These are phyloP conservation scores for Lactarius vividus DNA, from an alignment of 768 basidiomycete genomes.

Conservation along the genomic window DNA sequence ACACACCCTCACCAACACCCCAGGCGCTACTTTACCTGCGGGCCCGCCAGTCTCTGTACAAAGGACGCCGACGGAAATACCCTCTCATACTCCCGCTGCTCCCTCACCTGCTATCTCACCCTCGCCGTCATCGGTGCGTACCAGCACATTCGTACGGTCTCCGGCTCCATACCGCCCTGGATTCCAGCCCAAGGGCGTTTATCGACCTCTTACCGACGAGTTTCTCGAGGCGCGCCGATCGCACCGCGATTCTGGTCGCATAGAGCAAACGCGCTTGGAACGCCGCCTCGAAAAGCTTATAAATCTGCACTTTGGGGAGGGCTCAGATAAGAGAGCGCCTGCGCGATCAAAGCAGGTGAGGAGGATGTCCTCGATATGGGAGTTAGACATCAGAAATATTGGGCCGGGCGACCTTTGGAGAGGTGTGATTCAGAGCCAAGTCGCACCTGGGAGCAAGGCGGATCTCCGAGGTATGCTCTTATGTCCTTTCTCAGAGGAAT, in stretches of 20 bases:
- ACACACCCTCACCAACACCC: background rate
- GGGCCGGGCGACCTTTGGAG: conserved; percentile 71
- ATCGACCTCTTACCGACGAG: conserved; percentile 76
- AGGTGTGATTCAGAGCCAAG: conserved; percentile 50
- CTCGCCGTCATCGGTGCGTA: conserved; percentile 25
- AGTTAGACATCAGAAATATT: conserved; percentile 60
- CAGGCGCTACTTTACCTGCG: conserved; percentile 1
- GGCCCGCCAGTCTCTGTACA: conserved; percentile 6
- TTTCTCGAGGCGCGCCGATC: conserved; percentile 52
- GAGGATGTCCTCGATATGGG: conserved; percentile 70
- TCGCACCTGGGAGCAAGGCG: conserved; percentile 46
- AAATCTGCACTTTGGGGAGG: conserved; percentile 58
- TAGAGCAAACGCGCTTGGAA: conserved; percentile 82
- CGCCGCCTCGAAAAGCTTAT: conserved; percentile 88
- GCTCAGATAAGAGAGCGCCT: conserved; percentile 24
- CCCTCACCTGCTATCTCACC: conserved; percentile 28
- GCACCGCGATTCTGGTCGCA: conserved; percentile 47
- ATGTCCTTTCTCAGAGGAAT: background rate
- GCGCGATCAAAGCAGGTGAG: conserved; percentile 31
- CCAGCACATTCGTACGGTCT: conserved; percentile 27
- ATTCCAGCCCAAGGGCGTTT: conserved; percentile 90
- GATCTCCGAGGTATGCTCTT: conserved; percentile 62
- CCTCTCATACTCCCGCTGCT: conserved; percentile 26
- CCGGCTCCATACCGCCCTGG: conserved; percentile 79
- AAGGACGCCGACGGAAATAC: conserved; percentile 27